These are phyloP conservation scores for Pascua sp. DNA, from an alignment of 1,284 basidiomycete genomes.

Conservation along the genomic window DNA sequence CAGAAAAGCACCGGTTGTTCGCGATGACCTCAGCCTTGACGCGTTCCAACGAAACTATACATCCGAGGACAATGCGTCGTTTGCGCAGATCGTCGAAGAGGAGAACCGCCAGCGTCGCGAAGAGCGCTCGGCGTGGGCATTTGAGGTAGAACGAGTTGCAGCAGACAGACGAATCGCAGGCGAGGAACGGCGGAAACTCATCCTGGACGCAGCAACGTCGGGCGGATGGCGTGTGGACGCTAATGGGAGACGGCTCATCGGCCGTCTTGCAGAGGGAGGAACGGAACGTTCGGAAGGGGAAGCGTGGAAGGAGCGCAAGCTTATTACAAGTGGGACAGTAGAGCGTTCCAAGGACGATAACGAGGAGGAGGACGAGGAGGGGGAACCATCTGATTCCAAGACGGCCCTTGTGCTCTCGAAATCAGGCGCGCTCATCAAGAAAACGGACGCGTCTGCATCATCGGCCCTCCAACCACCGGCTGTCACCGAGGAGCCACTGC, in stretches of 20 bases:
- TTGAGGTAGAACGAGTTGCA: conserved; percentile 77
- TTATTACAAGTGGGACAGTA: not conserved
- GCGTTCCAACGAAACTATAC: conserved; percentile 85
- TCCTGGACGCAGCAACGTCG: conserved; percentile 42
- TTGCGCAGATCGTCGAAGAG: conserved; percentile 80
- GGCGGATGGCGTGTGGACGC: conserved; percentile 38
- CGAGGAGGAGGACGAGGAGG: not conserved
- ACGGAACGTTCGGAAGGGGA: conserved; percentile 31
- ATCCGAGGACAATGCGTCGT: conserved; percentile 92
- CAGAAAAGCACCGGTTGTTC: conserved; percentile 15
- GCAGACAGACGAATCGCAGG: conserved; percentile 53
- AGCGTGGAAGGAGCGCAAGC: conserved; percentile 33
- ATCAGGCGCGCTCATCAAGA: conserved; percentile 21
- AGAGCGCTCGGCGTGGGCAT: conserved; percentile 82
- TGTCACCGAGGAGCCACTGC: conserved; percentile 30
- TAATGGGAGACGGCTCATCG: conserved; percentile 36
- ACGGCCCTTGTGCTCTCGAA: conserved; percentile 6
- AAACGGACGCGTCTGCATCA: conserved; percentile 2
- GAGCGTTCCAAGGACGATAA: not conserved
- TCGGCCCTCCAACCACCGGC: conserved; percentile 9
- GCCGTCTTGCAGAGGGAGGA: conserved; percentile 36
- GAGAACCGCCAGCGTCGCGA: conserved; percentile 71
- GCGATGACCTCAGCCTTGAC: conserved; percentile 63
- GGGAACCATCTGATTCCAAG: not conserved
- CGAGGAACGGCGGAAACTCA: conserved; percentile 44